These are phyloP conservation scores for Phaeosphaeriaceae sp. DNA, from an alignment of 2,329 filamentous ascomycete species.

Conservation along the genomic window DNA sequence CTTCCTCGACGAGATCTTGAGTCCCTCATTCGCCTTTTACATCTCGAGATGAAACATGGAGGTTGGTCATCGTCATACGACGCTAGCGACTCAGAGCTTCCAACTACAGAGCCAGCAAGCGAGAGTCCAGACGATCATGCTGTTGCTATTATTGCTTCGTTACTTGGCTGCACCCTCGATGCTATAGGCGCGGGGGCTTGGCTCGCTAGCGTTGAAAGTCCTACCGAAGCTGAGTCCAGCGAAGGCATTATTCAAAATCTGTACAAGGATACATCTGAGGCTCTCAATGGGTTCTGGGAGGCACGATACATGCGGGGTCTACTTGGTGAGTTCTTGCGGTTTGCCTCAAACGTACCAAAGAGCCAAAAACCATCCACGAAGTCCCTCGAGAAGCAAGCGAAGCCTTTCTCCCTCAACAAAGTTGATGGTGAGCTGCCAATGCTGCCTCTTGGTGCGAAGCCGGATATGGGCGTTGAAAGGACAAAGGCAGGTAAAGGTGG, in stretches of 20 bases:
- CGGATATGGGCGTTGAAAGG: constrained; percentile 54
- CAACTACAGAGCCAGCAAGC: constrained; percentile 40
- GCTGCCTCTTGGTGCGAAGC: constrained; percentile 77
- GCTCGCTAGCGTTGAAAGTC: constrained; percentile 60
- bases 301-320: constrained; percentile 68
- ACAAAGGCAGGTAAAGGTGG: constrained; percentile 69
- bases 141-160: constrained; percentile 72
- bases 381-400: constrained; percentile 51
- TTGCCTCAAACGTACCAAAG: constrained; percentile 45
- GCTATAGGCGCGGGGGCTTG: constrained; percentile 77
- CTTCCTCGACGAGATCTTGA: constrained; percentile 72
- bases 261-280: constrained; percentile 71
- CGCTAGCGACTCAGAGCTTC: constrained; percentile 58
- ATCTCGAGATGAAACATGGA: constrained; percentile 74
- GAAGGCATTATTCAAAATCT: constrained; percentile 70
- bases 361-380: constrained; percentile 40
- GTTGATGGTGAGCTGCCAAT: constrained; percentile 54
- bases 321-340: constrained; percentile 70
- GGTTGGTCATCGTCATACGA: constrained; percentile 78
- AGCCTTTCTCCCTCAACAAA: constrained; percentile 53
- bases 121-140: constrained; percentile 68
- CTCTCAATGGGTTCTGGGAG: constrained; percentile 75
- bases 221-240: constrained; percentile 60
- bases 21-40: constrained; percentile 73
- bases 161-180: constrained; percentile 76